phyloP scores from a whole-genome alignment of 208 protist genomes.

The Trypanosoma caninum region DNA sequence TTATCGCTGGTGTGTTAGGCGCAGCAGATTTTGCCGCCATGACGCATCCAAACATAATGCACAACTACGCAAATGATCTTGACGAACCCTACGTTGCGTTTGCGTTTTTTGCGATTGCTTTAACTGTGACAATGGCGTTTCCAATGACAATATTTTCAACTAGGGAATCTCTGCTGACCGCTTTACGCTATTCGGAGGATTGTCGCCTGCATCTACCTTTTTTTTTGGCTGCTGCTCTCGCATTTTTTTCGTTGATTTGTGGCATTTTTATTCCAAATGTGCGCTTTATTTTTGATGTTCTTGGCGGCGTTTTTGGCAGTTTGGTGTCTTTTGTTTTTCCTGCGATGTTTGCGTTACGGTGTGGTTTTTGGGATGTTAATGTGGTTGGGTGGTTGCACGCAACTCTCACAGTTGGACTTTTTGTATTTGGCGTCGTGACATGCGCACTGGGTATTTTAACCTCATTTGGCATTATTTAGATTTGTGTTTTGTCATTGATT shows the following conservation, averaged over 20 bases:
- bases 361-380: constrained; percentile 36
- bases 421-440: constrained; percentile 42
- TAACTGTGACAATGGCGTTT: constrained; percentile 80
- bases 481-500: constrained; percentile 9
- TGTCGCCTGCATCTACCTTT: constrained; percentile 34
- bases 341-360: constrained; percentile 61
- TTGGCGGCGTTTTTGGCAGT: constrained; percentile 72
- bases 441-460: constrained; percentile 54
- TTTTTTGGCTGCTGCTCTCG: constrained; percentile 42
- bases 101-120: constrained; percentile 62
- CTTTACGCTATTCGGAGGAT: constrained; percentile 53
- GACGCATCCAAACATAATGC: constrained; percentile 70
- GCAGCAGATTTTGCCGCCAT: constrained; percentile 54
- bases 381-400: constrained; percentile 38
- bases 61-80: constrained; percentile 57
- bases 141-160: constrained; percentile 83
- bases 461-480: constrained; percentile 31
- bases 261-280: constrained; percentile 74
- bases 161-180: constrained; percentile 62
- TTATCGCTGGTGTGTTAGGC: constrained; percentile 60
- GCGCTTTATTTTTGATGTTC: constrained; percentile 65
- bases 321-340: constrained; percentile 75
- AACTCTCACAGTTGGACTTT: constrained; percentile 33
- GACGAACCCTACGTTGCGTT: constrained; percentile 43
- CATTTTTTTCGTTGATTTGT: constrained; percentile 57